These are phyloP conservation scores for Spongiforma sp. DNA, from an alignment of 1,284 basidiomycete genomes.

Conservation along the genomic window DNA sequence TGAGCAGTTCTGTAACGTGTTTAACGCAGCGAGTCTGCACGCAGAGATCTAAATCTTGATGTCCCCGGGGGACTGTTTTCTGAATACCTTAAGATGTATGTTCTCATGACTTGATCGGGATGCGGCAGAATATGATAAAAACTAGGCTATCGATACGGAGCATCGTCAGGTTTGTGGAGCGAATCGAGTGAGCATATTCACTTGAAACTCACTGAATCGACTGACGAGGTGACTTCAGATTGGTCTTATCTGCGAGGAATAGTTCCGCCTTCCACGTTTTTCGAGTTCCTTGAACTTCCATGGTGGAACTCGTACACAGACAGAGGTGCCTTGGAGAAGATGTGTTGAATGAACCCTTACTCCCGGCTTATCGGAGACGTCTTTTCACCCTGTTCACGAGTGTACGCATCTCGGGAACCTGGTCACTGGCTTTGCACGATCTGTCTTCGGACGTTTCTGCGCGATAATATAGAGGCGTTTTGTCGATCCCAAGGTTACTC, in stretches of 20 bases:
- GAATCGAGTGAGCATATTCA: neutral
- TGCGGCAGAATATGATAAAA: too few species aligned
- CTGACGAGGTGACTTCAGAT: neutral
- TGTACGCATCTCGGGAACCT: slow-evolving; percentile 12
- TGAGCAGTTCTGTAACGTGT: slow-evolving; percentile 17
- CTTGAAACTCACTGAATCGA: neutral
- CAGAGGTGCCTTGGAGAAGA: slow-evolving; percentile 5
- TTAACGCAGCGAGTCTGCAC: neutral
- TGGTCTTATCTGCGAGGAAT: slow-evolving; percentile 23
- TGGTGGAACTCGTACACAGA: slow-evolving; percentile 20
- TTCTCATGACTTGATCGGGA: too few species aligned
- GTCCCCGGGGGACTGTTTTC: too few species aligned
- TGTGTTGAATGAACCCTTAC: slow-evolving; percentile 18
- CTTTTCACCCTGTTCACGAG: slow-evolving; percentile 9
- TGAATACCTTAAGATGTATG: too few species aligned
- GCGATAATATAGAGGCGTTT: slow-evolving; percentile 16
- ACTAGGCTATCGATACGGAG: slow-evolving; percentile 8
- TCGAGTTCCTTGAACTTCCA: slow-evolving; percentile 12
- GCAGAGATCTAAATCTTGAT: too few species aligned
- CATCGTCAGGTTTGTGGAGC: slow-evolving; percentile 9
- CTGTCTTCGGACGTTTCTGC: slow-evolving; percentile 16
- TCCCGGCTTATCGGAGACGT: slow-evolving; percentile 6
- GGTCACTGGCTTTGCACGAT: slow-evolving; percentile 19
- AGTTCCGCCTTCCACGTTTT: slow-evolving; percentile 18
- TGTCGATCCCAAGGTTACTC: too few species aligned